Base-by-base conservation (phyloP, 192 early-diverging fungal genomes). In the Backusella parvicylindrica region DNA sequence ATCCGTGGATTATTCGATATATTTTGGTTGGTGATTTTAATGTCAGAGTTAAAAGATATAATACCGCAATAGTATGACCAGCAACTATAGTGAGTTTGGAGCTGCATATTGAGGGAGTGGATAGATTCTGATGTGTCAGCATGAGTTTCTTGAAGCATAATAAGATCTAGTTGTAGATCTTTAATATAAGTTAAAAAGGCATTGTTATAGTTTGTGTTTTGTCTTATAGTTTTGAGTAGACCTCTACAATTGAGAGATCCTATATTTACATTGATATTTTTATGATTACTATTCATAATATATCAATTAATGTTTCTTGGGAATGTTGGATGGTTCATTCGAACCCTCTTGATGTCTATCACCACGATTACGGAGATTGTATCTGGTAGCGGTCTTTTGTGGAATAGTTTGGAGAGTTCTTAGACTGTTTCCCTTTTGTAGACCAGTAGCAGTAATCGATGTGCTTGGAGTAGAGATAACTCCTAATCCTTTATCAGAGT, bases 11-110 rank as follows among this genome's bases (percentile, higher is more conserved):
- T n/a, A n/a, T n/a, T n/a, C n/a, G n/a, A n/a, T n/a, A n/a, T n/a
- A n/a, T n/a, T n/a, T n/a, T n/a, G n/a, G n/a, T n/a, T n/a, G n/a
- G n/a, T n/a, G n/a, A n/a, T n/a, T n/a, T n/a, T n/a, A n/a, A n/a
- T n/a, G n/a, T 30, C 13, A 13, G 70, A 32, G n/a, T 38, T 47
- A 1, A 71, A 43, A 26, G 70, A 71, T 0, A 71, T 23, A 7
- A 71, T 12, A 31, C 47, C 70, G 32, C 70, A 71, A 7, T 56
- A 49, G 13, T 16, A 18, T 7, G 70, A 53, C 70, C 70, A 71
- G 2, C 6, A 1, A 50, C 49, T 50, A 50, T 18, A 50, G 49
- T 50, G 21, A 6, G 6, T n/a, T 21, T 50, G 7, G 15, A 50
- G 49, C 21, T n/a, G 18, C 8, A 50, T 50, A 21, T 50, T n/a